These are phyloP conservation scores for Epicoccum sorghinum DNA, from an alignment of 2,329 filamentous ascomycete genomes.

Conservation along the genomic window DNA sequence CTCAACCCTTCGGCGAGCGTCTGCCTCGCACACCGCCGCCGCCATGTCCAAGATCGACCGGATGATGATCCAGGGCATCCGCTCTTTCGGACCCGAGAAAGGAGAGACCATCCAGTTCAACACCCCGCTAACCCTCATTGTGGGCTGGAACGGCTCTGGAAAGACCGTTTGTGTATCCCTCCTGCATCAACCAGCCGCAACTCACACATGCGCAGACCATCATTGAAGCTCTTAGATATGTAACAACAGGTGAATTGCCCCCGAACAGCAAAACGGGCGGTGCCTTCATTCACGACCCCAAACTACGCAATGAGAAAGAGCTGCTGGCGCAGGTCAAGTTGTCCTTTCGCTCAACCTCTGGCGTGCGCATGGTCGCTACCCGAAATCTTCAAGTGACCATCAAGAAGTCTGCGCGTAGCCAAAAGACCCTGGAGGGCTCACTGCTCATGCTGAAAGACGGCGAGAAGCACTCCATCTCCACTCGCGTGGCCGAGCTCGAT, in stretches of 20 bases:
- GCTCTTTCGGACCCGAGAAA: conserved; percentile 80
- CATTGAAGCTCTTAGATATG: conserved; percentile 98
- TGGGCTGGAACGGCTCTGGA: conserved; percentile 95
- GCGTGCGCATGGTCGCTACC: conserved; percentile 80
- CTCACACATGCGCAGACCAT: conserved; percentile 67
- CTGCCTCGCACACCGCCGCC: conserved; percentile 4
- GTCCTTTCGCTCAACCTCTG: conserved; percentile 79
- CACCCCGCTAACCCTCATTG: conserved; percentile 91
- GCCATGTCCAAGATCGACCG: conserved; percentile 76
- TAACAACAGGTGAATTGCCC: conserved; percentile 89
- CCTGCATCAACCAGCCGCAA: background rate
- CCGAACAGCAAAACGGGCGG: conserved; percentile 86
- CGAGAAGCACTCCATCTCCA: conserved; percentile 79
- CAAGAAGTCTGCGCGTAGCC: conserved; percentile 75
- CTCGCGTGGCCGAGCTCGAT: conserved; percentile 80
- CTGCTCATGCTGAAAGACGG: conserved; percentile 78
- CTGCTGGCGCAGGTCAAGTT: conserved; percentile 91
- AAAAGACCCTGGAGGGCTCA: conserved; percentile 85
- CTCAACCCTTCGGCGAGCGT: background rate
- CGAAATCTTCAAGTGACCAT: conserved; percentile 85
- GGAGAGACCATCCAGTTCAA: conserved; percentile 86
- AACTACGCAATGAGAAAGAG: conserved; percentile 85
- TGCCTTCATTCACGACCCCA: conserved; percentile 97
- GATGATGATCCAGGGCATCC: conserved; percentile 81
- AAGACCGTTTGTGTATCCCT: conserved; percentile 69